A percentile compares a stretch with the other conserved stretches of the same genome.
Evolutionary conservation across 2,329 filamentous ascomycete genomes (phyloP).

Genomic region (Cladosporium velox): DNA sequence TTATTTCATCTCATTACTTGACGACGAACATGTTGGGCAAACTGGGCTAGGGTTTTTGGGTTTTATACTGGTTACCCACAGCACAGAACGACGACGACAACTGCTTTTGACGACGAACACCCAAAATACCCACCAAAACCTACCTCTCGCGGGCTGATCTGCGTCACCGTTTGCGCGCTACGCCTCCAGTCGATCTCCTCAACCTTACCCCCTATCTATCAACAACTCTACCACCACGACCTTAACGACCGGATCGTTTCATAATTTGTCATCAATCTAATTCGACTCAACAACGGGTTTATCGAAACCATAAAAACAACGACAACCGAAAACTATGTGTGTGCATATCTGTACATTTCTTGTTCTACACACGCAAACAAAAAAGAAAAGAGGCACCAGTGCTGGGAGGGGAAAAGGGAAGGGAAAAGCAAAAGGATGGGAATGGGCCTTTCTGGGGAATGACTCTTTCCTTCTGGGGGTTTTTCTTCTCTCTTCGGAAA

Average conservation of each 20-base stretch:
- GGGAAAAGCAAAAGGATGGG: not conserved
- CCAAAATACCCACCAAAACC: not conserved
- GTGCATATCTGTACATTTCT: not conserved
- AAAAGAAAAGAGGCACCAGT: not conserved
- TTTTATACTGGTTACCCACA: not conserved
- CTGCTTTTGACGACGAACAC: not conserved
- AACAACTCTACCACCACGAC: not conserved
- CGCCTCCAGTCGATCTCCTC: not conserved
- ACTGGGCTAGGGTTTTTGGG: not conserved
- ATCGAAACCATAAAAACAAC: not conserved
- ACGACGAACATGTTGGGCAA: not conserved
- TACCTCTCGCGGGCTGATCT: not conserved
- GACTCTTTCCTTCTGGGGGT: not conserved
- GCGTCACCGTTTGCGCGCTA: not conserved
- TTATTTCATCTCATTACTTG: not conserved
- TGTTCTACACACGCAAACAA: not conserved
- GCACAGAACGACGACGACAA: slow-evolving; percentile 3
- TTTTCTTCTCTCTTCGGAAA: not conserved
- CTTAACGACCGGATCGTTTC: slow-evolving; percentile 4
- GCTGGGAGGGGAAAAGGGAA: not conserved
- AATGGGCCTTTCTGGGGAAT: not conserved
- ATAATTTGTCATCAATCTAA: slow-evolving; percentile 8
- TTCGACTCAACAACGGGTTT: not conserved
- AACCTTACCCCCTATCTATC: not conserved
- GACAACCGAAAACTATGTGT: not conserved